These are phyloP conservation scores for Chara braunii DNA, from an alignment of 139 green algal species.

Conservation along the genomic window DNA sequence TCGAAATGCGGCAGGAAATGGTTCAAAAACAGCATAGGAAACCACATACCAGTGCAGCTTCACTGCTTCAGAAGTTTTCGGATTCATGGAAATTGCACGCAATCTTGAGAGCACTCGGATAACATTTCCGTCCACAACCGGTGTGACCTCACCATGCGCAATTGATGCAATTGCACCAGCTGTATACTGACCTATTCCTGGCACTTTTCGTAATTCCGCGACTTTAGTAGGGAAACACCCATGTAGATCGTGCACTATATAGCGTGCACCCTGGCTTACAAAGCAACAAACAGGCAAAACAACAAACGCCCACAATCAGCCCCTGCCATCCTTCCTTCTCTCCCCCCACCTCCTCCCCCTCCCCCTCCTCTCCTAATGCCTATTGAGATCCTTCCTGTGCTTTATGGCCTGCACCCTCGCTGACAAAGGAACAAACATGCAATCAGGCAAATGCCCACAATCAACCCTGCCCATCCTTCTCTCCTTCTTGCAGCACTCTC, in stretches of 20 bases:
- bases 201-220: constrained; percentile 65
- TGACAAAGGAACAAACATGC: too few relatives aligned
- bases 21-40: too few relatives aligned
- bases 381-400: too few relatives aligned
- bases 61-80: background rate
- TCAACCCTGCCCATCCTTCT: too few relatives aligned
- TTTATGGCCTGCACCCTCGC: too few relatives aligned
- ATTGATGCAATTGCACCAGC: constrained; percentile 79
- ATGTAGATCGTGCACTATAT: constrained; percentile 56
- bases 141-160: constrained; percentile 37
- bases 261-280: constrained; percentile 61
- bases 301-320: background rate
- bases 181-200: constrained; percentile 86
- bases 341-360: too few relatives aligned
- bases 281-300: background rate
- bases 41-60: constrained; percentile 20
- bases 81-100: constrained; percentile 19
- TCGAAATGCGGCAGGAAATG: too few relatives aligned
- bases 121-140: constrained; percentile 92
- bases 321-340: too few relatives aligned
- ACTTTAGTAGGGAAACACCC: constrained; percentile 62
- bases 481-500: too few relatives aligned
- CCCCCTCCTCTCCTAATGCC: too few relatives aligned
- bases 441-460: too few relatives aligned
- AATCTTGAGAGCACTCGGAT: constrained; percentile 71